These are phyloP conservation scores for Yamadazyma jaroonii DNA, from an alignment of 1,139 yeast genomes.

Conservation along the genomic window DNA sequence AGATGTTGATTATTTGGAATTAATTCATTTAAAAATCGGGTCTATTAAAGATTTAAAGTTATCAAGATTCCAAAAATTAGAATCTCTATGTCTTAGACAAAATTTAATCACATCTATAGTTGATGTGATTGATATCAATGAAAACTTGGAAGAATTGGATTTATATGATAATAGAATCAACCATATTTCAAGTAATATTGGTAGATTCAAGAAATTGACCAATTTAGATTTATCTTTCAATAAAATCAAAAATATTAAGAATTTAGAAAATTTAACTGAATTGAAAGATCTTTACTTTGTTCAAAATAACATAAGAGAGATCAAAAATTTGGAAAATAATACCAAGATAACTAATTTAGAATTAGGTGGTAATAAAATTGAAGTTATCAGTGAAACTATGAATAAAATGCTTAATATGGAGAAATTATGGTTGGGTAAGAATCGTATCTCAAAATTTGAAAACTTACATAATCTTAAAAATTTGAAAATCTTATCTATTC, in stretches of 20 bases:
- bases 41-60: constrained; percentile 67
- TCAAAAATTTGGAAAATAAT: constrained; percentile 63
- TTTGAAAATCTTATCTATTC: constrained; percentile 78
- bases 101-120: constrained; percentile 73
- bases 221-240: constrained; percentile 86
- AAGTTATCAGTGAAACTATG: constrained; percentile 58
- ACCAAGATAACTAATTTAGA: constrained; percentile 69
- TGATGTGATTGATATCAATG: constrained; percentile 60
- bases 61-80: constrained; percentile 54
- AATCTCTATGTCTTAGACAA: constrained; percentile 74
- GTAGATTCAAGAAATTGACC: constrained; percentile 55
- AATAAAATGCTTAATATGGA: constrained; percentile 52
- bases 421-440: constrained; percentile 93
- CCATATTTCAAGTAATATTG: constrained; percentile 72
- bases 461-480: constrained; percentile 62
- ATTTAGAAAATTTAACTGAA: constrained; percentile 60
- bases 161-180: constrained; percentile 88
- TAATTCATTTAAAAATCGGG: constrained; percentile 74
- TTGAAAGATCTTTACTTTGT: constrained; percentile 77
- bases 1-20: constrained; percentile 67
- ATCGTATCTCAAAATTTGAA: constrained; percentile 64
- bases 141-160: constrained; percentile 72
- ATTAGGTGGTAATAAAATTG: constrained; percentile 86
- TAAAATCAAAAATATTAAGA: constrained; percentile 83
- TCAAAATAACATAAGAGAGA: constrained; percentile 78